Base-by-base conservation (phyloP, 306 rosid species). In the Trichosanthes cucumerina region DNA sequence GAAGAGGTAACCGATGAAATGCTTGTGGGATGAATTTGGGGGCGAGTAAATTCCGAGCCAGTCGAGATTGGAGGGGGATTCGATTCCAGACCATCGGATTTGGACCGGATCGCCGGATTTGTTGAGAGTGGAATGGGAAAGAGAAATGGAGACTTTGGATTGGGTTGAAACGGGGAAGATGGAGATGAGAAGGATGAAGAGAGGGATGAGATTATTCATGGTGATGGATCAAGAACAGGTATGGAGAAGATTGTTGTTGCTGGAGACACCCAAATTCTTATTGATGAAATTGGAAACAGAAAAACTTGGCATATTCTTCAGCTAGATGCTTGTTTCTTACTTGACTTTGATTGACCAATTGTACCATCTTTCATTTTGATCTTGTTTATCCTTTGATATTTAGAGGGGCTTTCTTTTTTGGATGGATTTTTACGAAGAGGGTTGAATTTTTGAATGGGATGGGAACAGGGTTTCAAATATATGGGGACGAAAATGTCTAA, bases 11-110 rank as follows among this genome's bases (percentile, higher is more conserved):
- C 98, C 98, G 70, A 95, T 59, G 89, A 87, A 95, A 81, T 84
- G 54, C 50, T 87, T 84, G 80, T 88, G 82, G 72, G 79, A 4
- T 4, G 97, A 91, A 53, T 72, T 59, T 1, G 97, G 89, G 0
- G 97, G 97, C 3, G 96, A 90, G 89, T 91, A 92, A 75, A 95
- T 91, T 19, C 91, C 97, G 21, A 91, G 77, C 90, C 93, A 95
- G 69, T 95, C 97, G 21, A 91, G 90, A 8, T 83, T 83, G 41
- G 97, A 92, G 7, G 98, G 97, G 9, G 85, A 52, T 26, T 79
- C 82, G 77, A 95, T 41, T 10, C 92, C 92, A 26, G 97, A 84
- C 98, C 98, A 92, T 21, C 53, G 68, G 74, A 95, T 78, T 14
- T 2, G 21, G 4, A 95, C 89, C 43, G 86, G 33, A 81, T 89